phyloP scores from a whole-genome alignment of 1,284 basidiomycete species.

The Papiliotrema laurentii region DNA sequence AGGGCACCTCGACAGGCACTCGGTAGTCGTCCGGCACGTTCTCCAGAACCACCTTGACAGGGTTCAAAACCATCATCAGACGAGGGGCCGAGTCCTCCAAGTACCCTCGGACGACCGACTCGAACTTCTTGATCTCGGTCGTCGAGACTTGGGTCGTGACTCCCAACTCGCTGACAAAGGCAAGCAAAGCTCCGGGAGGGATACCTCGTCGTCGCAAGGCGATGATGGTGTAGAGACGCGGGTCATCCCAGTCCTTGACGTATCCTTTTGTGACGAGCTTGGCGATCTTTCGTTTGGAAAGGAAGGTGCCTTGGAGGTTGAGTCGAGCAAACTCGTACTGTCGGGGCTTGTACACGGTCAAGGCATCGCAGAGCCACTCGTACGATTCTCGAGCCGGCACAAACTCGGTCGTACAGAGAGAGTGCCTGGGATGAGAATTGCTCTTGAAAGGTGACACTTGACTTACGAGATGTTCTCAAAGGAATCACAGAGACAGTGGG shows the following conservation, averaged over 20 bases:
- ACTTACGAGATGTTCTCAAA: conserved; percentile 98
- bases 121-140: conserved; percentile 85
- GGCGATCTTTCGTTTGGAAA: conserved; percentile 94
- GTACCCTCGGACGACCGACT: conserved; percentile 81
- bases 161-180: conserved; percentile 88
- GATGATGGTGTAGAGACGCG: conserved; percentile 95
- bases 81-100: conserved; percentile 85
- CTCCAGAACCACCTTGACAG: conserved; percentile 85
- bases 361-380: conserved; percentile 97
- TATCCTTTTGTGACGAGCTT: conserved; percentile 78
- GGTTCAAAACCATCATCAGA: conserved; percentile 86
- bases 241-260: conserved; percentile 96
- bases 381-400: conserved; percentile 95
- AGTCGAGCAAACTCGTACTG: conserved; percentile 97
- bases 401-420: conserved; percentile 95
- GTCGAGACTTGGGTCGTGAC: conserved; percentile 83
- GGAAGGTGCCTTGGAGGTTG: conserved; percentile 90
- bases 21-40: conserved; percentile 86
- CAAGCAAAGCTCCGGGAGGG: conserved; percentile 89
- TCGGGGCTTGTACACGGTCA: conserved; percentile 95
- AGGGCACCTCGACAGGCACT: conserved; percentile 78
- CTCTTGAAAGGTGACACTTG: neutral
- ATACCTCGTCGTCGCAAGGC: conserved; percentile 90
- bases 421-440: conserved; percentile 62
- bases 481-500: conserved; percentile 97